Percentiles rank a stretch among this genome's conserved stretches.
phyloP scores from a whole-genome alignment of 805 yeast genomes.

The Ogataea polymorpha region DNA sequence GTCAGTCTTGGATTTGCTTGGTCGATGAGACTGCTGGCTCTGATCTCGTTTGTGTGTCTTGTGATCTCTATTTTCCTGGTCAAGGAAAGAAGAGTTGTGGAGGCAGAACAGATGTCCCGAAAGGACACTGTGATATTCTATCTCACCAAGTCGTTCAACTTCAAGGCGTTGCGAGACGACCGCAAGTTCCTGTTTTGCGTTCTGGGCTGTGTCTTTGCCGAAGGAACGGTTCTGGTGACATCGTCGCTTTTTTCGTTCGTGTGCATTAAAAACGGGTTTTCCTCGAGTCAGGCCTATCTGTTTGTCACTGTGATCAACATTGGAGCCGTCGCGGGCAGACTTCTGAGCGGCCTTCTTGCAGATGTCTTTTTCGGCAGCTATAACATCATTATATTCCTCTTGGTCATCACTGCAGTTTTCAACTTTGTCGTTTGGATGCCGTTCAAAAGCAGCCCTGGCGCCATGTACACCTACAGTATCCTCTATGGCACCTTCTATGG shows the following conservation, averaged over 20 bases:
- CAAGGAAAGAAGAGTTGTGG: conserved; percentile 33
- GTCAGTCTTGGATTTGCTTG: conserved; percentile 48
- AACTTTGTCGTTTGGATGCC: conserved; percentile 61
- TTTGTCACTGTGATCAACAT: conserved; percentile 44
- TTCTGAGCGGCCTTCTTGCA: conserved; percentile 28
- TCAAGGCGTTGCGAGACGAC: conserved; percentile 36
- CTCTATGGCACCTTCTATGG: conserved; percentile 54
- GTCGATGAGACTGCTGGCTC: conserved; percentile 51
- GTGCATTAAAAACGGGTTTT: conserved; percentile 42
- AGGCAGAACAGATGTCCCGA: conserved; percentile 1
- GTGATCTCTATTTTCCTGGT: conserved; percentile 30
- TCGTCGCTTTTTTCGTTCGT: conserved; percentile 49
- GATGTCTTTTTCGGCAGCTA: conserved; percentile 43
- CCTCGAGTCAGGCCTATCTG: conserved; percentile 40
- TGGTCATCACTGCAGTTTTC: conserved; percentile 37
- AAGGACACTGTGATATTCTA: conserved; percentile 8
- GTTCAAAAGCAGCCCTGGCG: conserved; percentile 39
- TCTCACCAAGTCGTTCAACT: conserved; percentile 32
- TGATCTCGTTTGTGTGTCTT: conserved; percentile 35
- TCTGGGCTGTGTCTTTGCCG: conserved; percentile 43
- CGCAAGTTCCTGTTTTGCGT: conserved; percentile 39
- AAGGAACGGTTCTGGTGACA: conserved; percentile 42
- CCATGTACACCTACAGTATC: conserved; percentile 48
- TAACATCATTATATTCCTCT: conserved; percentile 39
- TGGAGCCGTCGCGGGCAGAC: conserved; percentile 36